Evolutionary conservation across 1,284 basidiomycete genomes (phyloP), one percentile per base, ranked within the genome.

Genomic region (Pisolithus thermaeus): DNA sequence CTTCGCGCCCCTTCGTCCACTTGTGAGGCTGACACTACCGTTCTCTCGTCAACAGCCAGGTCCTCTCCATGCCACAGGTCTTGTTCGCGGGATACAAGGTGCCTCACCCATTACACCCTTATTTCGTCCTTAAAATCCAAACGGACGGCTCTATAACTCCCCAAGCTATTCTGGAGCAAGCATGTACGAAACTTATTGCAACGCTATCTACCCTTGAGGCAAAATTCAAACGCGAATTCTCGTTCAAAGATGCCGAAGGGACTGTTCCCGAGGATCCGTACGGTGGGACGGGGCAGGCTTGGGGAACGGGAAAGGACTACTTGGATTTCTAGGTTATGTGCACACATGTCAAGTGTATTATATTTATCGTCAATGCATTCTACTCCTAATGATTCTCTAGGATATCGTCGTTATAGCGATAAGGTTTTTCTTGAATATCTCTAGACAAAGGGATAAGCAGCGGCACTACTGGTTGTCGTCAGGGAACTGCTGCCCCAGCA

Each of bases 1-100:
- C 32, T 35, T 35, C 12, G 12, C 14, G 32, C 14, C 12, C 32
- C 5, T 14, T 35, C 12, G 32, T 35, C 32, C 3, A 12, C 32
- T 35, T 27, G 12, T 14, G 32, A 8, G 46, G 52, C 38, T 54
- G 14, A 43, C 25, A 18, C 38, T n/a, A 40, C 43, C 36, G 38
- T 39, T 46, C 12, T 22, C 36, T 50, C 43, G 55, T 49, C 18
- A 49, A 51, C 68, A 95, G 92, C 8, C 92, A 97, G 79, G 83
- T 97, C 23, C 83, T 96, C 23, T 70, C 84, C 12, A 88, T 89
- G 77, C 85, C 90, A 1, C 78, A 85, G 59, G 84, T 97, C 57
- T 83, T 96, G 54, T 99, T 99, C 67, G 94, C 94, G 3, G 96
- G 96, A 0, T 98, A 98, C 83, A 94, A 95, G 75, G 92, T 96